Base-by-base conservation (phyloP, 805 yeast species). In the Dipodascus geniculatus region DNA sequence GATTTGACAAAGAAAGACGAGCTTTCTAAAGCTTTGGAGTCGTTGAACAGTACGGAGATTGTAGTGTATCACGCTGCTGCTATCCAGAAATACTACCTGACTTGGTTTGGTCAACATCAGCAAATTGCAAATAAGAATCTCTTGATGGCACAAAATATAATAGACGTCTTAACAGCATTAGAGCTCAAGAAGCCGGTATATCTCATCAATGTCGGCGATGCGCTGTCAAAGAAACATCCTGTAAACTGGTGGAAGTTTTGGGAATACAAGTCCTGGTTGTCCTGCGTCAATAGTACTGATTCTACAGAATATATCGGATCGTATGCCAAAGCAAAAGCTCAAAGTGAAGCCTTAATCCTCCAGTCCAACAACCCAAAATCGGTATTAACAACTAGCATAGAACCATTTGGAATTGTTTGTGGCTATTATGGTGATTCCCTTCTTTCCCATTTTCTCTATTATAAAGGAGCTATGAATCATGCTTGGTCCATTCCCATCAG, bases 371-470 rank as follows among this genome's bases (percentile, higher is more conserved):
- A 2, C 3, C 35, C 20, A 44, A 52, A n/a, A 49, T 22, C n/a
- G 24, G 49, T 19, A 38, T 51, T 11, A 53, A 55, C n/a, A 16
- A 59, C 62, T 16, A 52, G 57, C 11, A 51, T 64, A 11, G 58
- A 63, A 11, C 53, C 62, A 14, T 61, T 59, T 22, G 68, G 68
- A 1, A 55, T 59, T 20, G 51, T 60, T 14, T 44, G 57, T 11
- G 68, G 68, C 19, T 67, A 65, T 47, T 14, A 56, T 6, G 64
- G 63, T 16, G 68, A 65, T 38, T 53, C 60, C 47, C 49, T 63
- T 22, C 48, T 65, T 23, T 50, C 60, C 3, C 63, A 65, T 1
- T 56, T 60, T 2, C 42, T 64, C n/a, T 47, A 42, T 22, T 51
- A 54, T 22, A 52, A 54, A 23, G 54, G 56, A 14, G 63, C 58